Conservation (phyloP, 2,329 filamentous ascomycete species). For the Penicillium sp. region DNA sequence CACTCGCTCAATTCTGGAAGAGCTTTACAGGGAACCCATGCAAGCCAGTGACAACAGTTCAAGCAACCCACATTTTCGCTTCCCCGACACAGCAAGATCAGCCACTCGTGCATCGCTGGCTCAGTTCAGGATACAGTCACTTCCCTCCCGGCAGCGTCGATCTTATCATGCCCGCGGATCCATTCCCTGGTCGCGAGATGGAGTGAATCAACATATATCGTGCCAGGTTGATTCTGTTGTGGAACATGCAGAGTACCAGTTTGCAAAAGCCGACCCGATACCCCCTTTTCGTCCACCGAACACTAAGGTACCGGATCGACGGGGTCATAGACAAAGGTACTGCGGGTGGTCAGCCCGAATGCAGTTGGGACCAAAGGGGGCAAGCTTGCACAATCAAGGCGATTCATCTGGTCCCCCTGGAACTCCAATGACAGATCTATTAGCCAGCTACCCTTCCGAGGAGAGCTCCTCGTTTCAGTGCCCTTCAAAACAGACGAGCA, state of each 20-base stretch:
- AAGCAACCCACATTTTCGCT: not conserved
- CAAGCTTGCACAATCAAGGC: conserved; percentile 12
- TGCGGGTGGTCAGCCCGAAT: conserved; percentile 41
- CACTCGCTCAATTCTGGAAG: conserved; percentile 5
- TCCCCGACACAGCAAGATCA: not conserved
- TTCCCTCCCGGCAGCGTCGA: not conserved
- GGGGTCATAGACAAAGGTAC: conserved; percentile 28
- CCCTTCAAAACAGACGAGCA: not conserved
- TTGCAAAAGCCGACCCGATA: not conserved
- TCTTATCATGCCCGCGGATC: not conserved
- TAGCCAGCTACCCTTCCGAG: conserved; percentile 24
- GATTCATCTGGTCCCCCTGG: conserved; percentile 37
- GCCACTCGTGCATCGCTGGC: not conserved
- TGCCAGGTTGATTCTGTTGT: not conserved
- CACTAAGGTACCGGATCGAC: not conserved
- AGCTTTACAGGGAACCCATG: conserved; percentile 1
- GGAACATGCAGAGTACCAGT: not conserved
- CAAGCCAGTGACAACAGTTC: not conserved
- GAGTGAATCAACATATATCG: not conserved
- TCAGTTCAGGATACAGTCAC: not conserved
- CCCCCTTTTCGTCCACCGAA: not conserved
- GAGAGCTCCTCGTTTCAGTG: not conserved
- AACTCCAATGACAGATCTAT: conserved; percentile 33
- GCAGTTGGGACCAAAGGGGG: conserved; percentile 31
- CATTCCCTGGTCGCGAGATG: not conserved